A percentile compares a stretch with the other conserved stretches of the same genome.
Evolutionary conservation across 2,329 filamentous ascomycete genomes (phyloP).

Genomic region (Thelonectria olida): DNA sequence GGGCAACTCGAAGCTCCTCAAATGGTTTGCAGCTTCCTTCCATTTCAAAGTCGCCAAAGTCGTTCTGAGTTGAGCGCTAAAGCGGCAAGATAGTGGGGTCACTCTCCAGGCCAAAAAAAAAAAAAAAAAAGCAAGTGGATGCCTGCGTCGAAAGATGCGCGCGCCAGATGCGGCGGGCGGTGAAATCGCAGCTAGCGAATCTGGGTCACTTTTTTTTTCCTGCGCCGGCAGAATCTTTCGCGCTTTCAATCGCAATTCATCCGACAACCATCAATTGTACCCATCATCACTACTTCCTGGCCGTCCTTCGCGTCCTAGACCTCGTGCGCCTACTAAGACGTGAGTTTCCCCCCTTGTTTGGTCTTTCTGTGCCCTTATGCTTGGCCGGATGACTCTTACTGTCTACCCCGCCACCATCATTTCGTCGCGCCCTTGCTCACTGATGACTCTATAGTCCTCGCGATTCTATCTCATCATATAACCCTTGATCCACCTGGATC

Average conservation of each 20-base stretch:
- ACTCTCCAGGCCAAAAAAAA: not conserved
- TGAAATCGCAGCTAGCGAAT: constrained; percentile 41
- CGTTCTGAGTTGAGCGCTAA: constrained; percentile 7
- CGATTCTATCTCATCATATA: constrained; percentile 8
- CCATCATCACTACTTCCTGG: not conserved
- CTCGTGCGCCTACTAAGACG: constrained; percentile 12
- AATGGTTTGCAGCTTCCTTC: too few species aligned
- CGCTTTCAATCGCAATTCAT: constrained; percentile 21
- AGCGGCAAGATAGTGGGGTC: constrained; percentile 12
- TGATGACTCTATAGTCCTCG: constrained; percentile 22
- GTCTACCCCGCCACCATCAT: constrained; percentile 42
- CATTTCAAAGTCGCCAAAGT: too few species aligned
- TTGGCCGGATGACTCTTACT: constrained; percentile 39
- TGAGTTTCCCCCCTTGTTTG: constrained; percentile 18
- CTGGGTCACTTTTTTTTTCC: constrained; percentile 36
- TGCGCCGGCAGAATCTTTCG: constrained; percentile 40
- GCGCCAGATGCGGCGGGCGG: constrained; percentile 39
- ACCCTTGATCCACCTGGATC: constrained; percentile 3
- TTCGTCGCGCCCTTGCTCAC: constrained; percentile 37
- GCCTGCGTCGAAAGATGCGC: constrained; percentile 10
- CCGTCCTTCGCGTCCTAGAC: not conserved
- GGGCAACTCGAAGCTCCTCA: too few species aligned
- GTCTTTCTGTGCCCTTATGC: constrained; percentile 11
- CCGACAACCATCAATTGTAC: constrained; percentile 23
- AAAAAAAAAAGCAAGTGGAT: not conserved